Percentiles rank a stretch among this genome's conserved stretches.
Conservation (phyloP, 2,329 filamentous ascomycete genomes). For the Pseudopyricularia cyperi region DNA sequence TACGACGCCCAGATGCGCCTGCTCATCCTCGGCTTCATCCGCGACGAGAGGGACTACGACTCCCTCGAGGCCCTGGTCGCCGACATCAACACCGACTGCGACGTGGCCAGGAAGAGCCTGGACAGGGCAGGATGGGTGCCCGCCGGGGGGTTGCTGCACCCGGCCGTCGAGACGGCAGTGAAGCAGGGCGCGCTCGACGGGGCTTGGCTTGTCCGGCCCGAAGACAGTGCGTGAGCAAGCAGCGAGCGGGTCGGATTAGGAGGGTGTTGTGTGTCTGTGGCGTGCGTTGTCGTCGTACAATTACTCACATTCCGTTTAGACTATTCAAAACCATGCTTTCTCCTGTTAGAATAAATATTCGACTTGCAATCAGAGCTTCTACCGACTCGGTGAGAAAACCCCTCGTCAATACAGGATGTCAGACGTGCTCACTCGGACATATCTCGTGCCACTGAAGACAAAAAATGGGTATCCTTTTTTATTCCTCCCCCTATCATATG, state of each 20-base stretch:
- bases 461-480: conserved; percentile 1
- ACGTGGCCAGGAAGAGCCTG: conserved; percentile 66
- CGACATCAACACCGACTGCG: conserved; percentile 82
- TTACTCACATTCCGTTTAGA: too few species aligned
- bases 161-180: background rate
- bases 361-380: too few species aligned
- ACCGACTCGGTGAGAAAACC: too few species aligned
- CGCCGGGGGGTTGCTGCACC: background rate
- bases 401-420: too few species aligned
- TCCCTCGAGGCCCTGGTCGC: conserved; percentile 70
- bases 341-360: too few species aligned
- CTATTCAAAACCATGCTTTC: too few species aligned
- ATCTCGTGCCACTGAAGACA: background rate
- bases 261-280: too few species aligned
- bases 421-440: too few species aligned
- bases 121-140: conserved; percentile 48
- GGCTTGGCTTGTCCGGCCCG: background rate
- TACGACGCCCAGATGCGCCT: conserved; percentile 73
- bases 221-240: background rate
- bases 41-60: conserved; percentile 80
- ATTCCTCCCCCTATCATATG: background rate
- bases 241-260: background rate
- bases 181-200: background rate
- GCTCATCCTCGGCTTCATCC: conserved; percentile 73
- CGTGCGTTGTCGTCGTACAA: too few species aligned